Evolutionary conservation across 768 basidiomycete species (phyloP).

Genomic region (Hygrocybe punicea): DNA sequence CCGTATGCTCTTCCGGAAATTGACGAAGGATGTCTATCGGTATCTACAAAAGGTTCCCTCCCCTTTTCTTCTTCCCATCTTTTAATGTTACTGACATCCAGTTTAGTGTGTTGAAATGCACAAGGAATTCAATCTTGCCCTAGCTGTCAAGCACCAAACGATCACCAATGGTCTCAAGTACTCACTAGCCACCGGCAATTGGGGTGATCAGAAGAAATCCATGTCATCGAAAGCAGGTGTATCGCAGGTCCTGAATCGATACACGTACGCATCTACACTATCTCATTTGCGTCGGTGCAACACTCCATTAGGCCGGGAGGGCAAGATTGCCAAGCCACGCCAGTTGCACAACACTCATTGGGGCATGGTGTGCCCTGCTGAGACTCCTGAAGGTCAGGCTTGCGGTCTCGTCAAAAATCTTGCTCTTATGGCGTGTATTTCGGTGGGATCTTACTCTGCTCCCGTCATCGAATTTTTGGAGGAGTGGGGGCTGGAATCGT

Average conservation of each 20-base stretch:
- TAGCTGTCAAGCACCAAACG: slow-evolving; percentile 93
- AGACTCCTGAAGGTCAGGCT: slow-evolving; percentile 99
- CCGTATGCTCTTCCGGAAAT: slow-evolving; percentile 93
- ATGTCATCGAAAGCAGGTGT: slow-evolving; percentile 98
- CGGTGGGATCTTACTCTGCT: slow-evolving; percentile 92
- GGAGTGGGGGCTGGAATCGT: slow-evolving; percentile 94
- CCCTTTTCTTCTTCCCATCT: slow-evolving; percentile 5
- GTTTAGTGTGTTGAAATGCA: slow-evolving; percentile 90
- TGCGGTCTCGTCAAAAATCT: slow-evolving; percentile 99
- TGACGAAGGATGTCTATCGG: slow-evolving; percentile 95
- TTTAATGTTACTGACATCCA: slow-evolving; percentile 2
- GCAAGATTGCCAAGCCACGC: slow-evolving; percentile 98
- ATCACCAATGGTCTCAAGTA: slow-evolving; percentile 98
- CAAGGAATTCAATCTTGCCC: slow-evolving; percentile 87
- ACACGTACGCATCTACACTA: slow-evolving; percentile 96
- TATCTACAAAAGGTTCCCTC: slow-evolving; percentile 85
- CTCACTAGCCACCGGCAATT: slow-evolving; percentile 96
- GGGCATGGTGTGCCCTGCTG: slow-evolving; percentile 99
- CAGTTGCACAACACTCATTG: slow-evolving; percentile 99
- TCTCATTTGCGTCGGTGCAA: slow-evolving; percentile 98
- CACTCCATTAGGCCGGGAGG: slow-evolving; percentile 95
- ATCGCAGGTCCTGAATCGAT: slow-evolving; percentile 96
- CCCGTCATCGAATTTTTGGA: slow-evolving; percentile 98
- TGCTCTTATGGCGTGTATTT: slow-evolving; percentile 96
- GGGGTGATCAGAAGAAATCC: slow-evolving; percentile 98